Evolutionary conservation across 78 protist species (phyloP), one percentile per base, ranked within the genome.

Genomic region (Dictyostelium intermedium): DNA sequence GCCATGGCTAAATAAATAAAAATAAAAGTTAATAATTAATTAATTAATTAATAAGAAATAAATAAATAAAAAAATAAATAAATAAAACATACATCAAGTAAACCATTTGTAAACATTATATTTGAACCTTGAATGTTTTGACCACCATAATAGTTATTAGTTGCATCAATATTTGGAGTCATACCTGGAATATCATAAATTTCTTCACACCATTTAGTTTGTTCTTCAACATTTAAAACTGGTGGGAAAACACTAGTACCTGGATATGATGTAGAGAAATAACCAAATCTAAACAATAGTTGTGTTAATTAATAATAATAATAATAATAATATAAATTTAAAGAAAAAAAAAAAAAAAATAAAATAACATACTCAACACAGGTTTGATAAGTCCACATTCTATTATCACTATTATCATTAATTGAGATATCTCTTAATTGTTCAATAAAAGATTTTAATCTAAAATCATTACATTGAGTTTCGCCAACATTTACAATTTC

Each of bases 311-410:
- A 39, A 39, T 39, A 39, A 39, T 39, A 39, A 39, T 39, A 39
- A 5, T 39, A 66, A 27, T n/a, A 23, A 35, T 10, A 34, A 76
- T 11, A 7, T 34, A 34, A 2, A 16, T 37, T 18, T 13, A 41
- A 37, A 10, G 34, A 30, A 6, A 0, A 72, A 30, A 30, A 43
- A n/a, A 78, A 10, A 25, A 61, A 61, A n/a, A 6, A 60, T 6
- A 60, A 1, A 60, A 60, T 11, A 2, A 66, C 74, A 56, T 56
- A 56, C 66, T 92, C 92, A 3, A 30, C 66, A 76, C 97, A 96
- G 16, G 84, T 96, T 34, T 96, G 92, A 72, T 16, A 96, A 8
- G 50, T 60, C 97, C 97, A 96, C 10, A 34, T 35, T 50, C 92
- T 53, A 18, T 13, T 9, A 27, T 60, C 84, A 77, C 79, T 74